phyloP scores from a whole-genome alignment of 495 filamentous ascomycete species.

The Daldinia vernicosa region DNA sequence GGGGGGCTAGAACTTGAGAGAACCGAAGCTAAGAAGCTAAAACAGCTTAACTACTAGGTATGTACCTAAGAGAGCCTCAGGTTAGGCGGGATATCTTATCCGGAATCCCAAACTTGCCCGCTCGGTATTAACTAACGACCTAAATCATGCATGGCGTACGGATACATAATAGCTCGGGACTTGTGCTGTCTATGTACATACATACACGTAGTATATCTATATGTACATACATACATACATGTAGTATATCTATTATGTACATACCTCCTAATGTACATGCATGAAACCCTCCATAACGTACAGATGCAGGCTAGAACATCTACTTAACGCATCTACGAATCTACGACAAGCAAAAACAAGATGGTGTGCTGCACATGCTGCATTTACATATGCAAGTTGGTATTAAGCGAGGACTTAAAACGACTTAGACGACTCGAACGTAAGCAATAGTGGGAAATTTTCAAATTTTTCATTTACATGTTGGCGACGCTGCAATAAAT shows the following conservation, averaged over 20 bases:
- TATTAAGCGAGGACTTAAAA: constrained; percentile 16
- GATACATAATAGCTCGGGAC: constrained; percentile 5
- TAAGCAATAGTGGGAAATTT: constrained; percentile 4
- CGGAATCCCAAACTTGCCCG: constrained; percentile 12
- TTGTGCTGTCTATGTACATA: neutral
- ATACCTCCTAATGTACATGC: neutral
- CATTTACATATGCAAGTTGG: constrained; percentile 30
- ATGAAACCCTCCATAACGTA: constrained; percentile 18
- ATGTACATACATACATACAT: neutral
- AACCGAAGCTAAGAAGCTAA: constrained; percentile 11
- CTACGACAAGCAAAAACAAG: constrained; percentile 23
- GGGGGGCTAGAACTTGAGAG: constrained; percentile 1
- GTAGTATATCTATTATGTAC: neutral
- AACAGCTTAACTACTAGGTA: no score
- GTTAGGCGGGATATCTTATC: constrained; percentile 10
- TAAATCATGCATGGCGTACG: neutral
- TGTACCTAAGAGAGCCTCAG: constrained; percentile 11
- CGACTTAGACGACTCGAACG: neutral
- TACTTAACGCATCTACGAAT: constrained; percentile 12
- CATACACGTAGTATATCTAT: neutral
- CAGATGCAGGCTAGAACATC: constrained; percentile 16
- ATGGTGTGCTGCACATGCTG: constrained; percentile 22
- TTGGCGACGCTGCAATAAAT: neutral
- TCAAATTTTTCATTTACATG: neutral
- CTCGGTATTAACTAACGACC: constrained; percentile 25